Evolutionary conservation across 2,329 filamentous ascomycete species (phyloP).

Genomic region (Purpureocillium takamizusanense): DNA sequence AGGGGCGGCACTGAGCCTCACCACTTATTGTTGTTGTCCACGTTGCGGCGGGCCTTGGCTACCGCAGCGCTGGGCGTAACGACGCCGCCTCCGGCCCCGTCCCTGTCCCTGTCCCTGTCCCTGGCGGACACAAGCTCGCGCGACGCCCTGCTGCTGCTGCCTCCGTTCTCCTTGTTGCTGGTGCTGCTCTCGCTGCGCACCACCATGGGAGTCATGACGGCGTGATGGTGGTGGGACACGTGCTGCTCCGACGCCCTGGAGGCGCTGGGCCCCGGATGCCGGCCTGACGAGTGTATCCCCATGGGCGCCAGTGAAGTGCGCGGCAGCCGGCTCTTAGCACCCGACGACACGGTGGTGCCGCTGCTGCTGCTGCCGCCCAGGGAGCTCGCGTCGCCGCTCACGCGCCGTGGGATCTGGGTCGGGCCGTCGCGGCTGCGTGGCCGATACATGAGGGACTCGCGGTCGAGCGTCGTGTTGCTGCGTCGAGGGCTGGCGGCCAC

Average conservation of each 20-base stretch:
- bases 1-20: too few relatives aligned
- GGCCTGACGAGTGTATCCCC: neutral
- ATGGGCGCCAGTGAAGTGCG: conserved; percentile 24
- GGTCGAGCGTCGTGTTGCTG: conserved; percentile 28
- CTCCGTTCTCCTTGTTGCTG: conserved; percentile 29
- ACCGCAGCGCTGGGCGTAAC: too few relatives aligned
- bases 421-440: conserved; percentile 32
- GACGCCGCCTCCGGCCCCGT: too few relatives aligned
- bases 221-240: too few relatives aligned
- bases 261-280: neutral
- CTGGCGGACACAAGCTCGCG: neutral
- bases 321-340: conserved; percentile 28
- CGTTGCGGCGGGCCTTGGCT: too few relatives aligned
- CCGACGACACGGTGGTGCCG: conserved; percentile 1
- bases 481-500: conserved; percentile 40
- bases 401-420: conserved; percentile 31
- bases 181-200: conserved; percentile 23
- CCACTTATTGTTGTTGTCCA: too few relatives aligned
- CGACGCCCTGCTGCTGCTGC: neutral
- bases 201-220: too few relatives aligned
- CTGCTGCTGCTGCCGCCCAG: conserved; percentile 11
- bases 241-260: neutral
- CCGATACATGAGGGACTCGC: conserved; percentile 30
- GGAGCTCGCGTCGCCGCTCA: conserved; percentile 29
- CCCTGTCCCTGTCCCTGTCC: neutral